Evolutionary conservation across 2,329 filamentous ascomycete genomes (phyloP).

Genomic region (Fusarium nelsonii): DNA sequence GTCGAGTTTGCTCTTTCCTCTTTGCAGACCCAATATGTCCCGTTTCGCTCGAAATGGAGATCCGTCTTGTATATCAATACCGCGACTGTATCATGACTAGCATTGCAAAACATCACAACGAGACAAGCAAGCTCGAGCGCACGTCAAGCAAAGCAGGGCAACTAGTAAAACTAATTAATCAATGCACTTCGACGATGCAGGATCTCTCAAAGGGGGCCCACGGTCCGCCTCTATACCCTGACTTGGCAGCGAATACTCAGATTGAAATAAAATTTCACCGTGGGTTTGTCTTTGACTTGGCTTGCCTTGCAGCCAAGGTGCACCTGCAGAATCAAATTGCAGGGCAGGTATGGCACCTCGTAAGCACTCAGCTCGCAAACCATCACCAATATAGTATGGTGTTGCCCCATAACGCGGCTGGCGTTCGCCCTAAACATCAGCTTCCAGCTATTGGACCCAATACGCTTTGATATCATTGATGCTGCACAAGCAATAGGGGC

Average conservation of each 20-base stretch:
- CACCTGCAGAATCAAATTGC: not conserved
- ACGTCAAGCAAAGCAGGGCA: not conserved
- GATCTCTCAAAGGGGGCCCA: not conserved
- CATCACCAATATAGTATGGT: conserved; percentile 25
- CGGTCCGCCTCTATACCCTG: not conserved
- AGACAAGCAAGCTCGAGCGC: not conserved
- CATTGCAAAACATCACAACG: not conserved
- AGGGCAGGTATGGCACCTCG: conserved; percentile 1
- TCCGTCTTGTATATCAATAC: not conserved
- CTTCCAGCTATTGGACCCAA: conserved; percentile 1
- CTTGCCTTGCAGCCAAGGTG: not conserved
- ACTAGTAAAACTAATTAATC: not conserved
- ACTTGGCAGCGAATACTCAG: not conserved
- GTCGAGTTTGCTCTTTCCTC: not conserved
- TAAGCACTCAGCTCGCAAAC: conserved; percentile 24
- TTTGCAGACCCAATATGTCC: not conserved
- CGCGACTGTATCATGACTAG: not conserved
- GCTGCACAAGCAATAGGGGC: conserved; percentile 25
- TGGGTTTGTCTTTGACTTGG: conserved; percentile 2
- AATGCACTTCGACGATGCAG: not conserved
- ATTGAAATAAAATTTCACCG: not conserved
- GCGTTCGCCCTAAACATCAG: conserved; percentile 24
- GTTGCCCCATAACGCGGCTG: conserved; percentile 24
- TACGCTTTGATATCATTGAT: conserved; percentile 12
- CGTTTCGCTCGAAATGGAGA: not conserved